phyloP scores from a whole-genome alignment of 306 rosid genomes.

The Citrullus colocynthis region DNA sequence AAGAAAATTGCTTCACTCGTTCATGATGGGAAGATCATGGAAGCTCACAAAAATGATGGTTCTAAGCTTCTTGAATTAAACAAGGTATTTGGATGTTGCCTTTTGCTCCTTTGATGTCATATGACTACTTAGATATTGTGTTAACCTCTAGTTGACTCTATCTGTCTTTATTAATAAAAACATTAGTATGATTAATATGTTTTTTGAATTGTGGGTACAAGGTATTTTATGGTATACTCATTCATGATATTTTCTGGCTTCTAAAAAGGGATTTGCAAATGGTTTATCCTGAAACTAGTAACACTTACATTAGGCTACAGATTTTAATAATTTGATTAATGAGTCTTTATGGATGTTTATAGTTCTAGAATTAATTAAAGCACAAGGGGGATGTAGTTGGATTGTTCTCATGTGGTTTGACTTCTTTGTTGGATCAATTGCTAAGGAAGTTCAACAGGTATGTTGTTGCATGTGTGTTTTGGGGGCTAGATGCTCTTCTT shows the following conservation, averaged over 20 bases:
- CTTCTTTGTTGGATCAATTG: neutral
- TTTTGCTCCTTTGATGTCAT: neutral
- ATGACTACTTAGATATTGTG: neutral
- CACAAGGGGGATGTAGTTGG: neutral
- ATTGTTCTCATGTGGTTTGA: neutral
- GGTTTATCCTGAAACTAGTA: neutral
- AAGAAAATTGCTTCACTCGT: conserved; percentile 65
- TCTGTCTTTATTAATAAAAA: neutral
- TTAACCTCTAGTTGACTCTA: neutral
- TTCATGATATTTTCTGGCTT: neutral
- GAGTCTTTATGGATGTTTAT: neutral
- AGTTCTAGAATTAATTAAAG: neutral
- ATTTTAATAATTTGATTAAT: neutral
- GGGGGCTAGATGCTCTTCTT: neutral
- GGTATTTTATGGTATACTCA: neutral
- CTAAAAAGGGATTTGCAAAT: neutral
- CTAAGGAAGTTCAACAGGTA: neutral
- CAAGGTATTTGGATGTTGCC: conserved; percentile 25
- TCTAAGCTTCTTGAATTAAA: conserved; percentile 74
- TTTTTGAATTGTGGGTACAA: neutral
- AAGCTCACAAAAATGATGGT: conserved; percentile 80
- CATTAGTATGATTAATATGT: neutral
- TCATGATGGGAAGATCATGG: conserved; percentile 36
- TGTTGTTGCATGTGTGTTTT: neutral
- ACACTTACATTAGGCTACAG: neutral